These are phyloP conservation scores for Syncephalastrum racemosum DNA, from an alignment of 371 early-diverging fungal genomes.

Conservation along the genomic window DNA sequence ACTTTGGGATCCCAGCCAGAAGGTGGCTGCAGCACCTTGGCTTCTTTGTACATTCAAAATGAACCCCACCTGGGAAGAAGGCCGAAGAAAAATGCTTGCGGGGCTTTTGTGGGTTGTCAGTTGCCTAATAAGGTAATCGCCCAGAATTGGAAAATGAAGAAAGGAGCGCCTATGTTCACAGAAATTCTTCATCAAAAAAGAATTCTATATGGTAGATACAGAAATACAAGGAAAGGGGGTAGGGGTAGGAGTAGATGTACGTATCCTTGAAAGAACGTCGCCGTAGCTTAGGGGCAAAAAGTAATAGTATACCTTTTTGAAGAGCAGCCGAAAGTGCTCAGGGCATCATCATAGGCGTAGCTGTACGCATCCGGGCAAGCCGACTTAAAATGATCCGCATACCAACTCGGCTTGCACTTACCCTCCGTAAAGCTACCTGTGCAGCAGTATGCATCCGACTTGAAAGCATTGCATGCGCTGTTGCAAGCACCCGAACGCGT, in stretches of 20 bases:
- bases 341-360: conserved; percentile 36
- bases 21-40: conserved; percentile 33
- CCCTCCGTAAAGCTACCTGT: conserved; percentile 13
- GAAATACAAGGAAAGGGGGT: too few relatives aligned
- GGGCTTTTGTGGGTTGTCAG: too few relatives aligned
- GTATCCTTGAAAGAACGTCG: too few relatives aligned
- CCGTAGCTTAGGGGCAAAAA: conserved; percentile 17
- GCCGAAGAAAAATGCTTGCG: background rate
- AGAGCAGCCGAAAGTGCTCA: conserved; percentile 26
- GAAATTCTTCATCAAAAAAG: too few relatives aligned
- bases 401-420: conserved; percentile 15
- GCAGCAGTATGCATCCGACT: conserved; percentile 19
- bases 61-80: background rate
- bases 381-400: conserved; percentile 12
- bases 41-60: conserved; percentile 22
- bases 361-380: conserved; percentile 35
- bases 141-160: too few relatives aligned
- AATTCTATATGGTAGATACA: too few relatives aligned
- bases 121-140: too few relatives aligned
- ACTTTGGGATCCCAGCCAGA: conserved; percentile 49
- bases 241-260: too few relatives aligned
- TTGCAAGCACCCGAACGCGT: conserved; percentile 13
- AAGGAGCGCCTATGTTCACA: too few relatives aligned
- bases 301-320: conserved; percentile 24
- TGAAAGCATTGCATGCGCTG: conserved; percentile 18